Evolutionary conservation across 2,329 filamentous ascomycete genomes (phyloP).

Genomic region (Fusarium sacchari): DNA sequence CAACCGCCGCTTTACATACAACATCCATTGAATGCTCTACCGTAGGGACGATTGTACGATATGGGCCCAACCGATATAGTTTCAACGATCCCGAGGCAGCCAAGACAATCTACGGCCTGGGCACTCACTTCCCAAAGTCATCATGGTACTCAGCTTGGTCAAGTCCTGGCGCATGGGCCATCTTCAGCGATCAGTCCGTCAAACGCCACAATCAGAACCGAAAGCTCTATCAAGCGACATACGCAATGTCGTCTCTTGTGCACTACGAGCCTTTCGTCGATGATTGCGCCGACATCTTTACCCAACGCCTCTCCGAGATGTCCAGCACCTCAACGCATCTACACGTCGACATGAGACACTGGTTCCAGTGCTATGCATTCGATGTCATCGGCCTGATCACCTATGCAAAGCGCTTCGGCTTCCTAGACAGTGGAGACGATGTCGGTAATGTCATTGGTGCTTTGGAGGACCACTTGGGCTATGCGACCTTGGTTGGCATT

Average conservation of each 20-base stretch:
- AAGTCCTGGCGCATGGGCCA: not conserved
- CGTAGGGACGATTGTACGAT: not conserved
- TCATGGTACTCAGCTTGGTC: conserved; percentile 14
- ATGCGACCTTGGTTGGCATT: conserved; percentile 3
- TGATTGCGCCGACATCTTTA: conserved; percentile 22
- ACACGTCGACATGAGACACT: conserved; percentile 9
- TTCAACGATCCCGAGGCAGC: conserved; percentile 12
- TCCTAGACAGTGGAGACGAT: conserved; percentile 20
- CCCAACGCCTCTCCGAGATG: conserved; percentile 4
- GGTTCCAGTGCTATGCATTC: conserved; percentile 33
- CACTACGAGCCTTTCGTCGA: conserved; percentile 22
- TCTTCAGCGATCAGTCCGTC: conserved; percentile 16
- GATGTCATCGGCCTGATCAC: conserved; percentile 30
- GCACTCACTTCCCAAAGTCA: conserved; percentile 22
- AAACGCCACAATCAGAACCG: conserved; percentile 1
- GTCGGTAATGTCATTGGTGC: conserved; percentile 13
- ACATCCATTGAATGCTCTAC: not conserved
- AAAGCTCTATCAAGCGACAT: conserved; percentile 18
- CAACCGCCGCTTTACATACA: rapidly evolving
- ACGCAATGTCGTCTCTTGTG: conserved; percentile 29
- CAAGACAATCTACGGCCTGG: conserved; percentile 22
- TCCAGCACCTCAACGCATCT: not conserved
- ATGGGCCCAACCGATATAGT: conserved; percentile 14
- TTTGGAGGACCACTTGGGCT: conserved; percentile 8
- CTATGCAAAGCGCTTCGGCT: conserved; percentile 23